Percentiles rank a stretch among this genome's conserved stretches.
Evolutionary conservation across 2,329 filamentous ascomycete genomes (phyloP).

Genomic region (Aureobasidium melanogenum): DNA sequence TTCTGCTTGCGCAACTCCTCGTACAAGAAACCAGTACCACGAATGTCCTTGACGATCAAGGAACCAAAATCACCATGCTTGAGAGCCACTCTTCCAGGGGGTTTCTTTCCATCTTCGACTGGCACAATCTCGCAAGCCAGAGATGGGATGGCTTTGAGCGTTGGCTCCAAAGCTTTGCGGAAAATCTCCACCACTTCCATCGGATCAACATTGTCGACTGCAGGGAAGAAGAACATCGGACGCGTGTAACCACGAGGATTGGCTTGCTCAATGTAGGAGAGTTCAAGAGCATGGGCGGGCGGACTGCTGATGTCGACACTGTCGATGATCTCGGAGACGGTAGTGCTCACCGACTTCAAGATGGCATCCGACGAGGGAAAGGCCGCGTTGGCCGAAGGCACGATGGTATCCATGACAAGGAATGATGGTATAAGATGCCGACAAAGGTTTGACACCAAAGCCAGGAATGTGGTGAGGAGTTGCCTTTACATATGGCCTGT

Average conservation of each 20-base stretch:
- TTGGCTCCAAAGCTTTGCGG: not conserved
- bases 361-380: not conserved
- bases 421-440: not conserved
- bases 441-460: not conserved
- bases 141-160: not conserved
- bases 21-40: not conserved
- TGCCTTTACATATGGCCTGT: not conserved
- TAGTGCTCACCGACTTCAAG: not conserved
- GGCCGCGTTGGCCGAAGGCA: not conserved
- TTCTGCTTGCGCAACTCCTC: not conserved
- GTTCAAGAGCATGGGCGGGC: not conserved
- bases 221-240: not conserved
- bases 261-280: not conserved
- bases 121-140: not conserved
- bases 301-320: not conserved
- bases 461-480: not conserved
- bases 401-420: not conserved
- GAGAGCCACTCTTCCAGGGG: not conserved
- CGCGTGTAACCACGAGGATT: conserved; percentile 1
- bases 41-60: not conserved
- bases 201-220: not conserved
- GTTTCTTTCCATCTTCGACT: not conserved
- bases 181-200: not conserved
- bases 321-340: not conserved
- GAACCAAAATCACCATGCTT: not conserved